Evolutionary conservation across 176 grass and related monocot genomes (phyloP), one percentile per base, ranked within the genome.

Genomic region (Oryza punctata): DNA sequence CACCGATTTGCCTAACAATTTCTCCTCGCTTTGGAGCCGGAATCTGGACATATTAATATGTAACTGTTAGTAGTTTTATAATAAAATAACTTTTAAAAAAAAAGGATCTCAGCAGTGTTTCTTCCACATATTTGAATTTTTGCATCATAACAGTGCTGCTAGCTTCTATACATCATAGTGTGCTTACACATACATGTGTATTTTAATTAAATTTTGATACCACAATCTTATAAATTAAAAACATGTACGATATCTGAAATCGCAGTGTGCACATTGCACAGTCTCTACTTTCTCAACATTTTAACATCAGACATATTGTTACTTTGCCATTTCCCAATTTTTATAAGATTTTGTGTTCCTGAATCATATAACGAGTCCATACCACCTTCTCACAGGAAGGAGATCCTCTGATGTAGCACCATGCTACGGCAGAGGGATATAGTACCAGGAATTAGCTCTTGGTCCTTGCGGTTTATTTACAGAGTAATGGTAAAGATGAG

Each of bases 1-100:
- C 96, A 47, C 96, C 96, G 40, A 99, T 99, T 90, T 99, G 93
- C 72, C 96, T 91, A 73, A 99, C 96, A 73, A 99, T 96, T 83
- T 99, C 96, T 84, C 96, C 96, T 85, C 96, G 85, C 78, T 99
- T 99, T 5, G 93, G 96, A 69, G 96, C 89, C 38, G 93, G 93
- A 80, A 95, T 7, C 96, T 98, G 82, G 57, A 64, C 2, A 87
- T 38, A 52, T 71, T 80, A 30, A 76, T 28, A 43, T 25, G 41
- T 52, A 29, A 33, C 14, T 67, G 23, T 77, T 37, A 74, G 26
- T 57, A 24, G 15, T 41, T 43, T 76, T 66, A 10, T 27, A 40
- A 76, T 15, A 25, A 7, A 52, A 49, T 54, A 27, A 71, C 3
- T 82, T 82, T n/a, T n/a, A n/a, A 35, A 78, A 69, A 63, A 11